These are phyloP conservation scores for Ligustrum vulgare DNA, from an alignment of 257 asterid genomes.

Conservation along the genomic window DNA sequence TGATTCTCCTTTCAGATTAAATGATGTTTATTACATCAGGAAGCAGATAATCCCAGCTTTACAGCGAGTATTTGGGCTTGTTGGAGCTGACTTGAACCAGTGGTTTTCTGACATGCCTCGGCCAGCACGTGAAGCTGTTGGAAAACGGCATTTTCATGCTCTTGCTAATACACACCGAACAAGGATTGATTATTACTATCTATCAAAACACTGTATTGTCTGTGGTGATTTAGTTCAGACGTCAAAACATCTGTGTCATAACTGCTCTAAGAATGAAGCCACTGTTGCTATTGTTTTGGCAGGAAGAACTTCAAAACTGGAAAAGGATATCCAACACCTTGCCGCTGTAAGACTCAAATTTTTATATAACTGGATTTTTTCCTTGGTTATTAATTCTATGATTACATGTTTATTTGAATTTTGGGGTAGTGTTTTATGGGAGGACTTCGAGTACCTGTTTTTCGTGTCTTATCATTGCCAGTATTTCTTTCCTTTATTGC, in stretches of 20 bases:
- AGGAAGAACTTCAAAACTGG: conserved; percentile 77
- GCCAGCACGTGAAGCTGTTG: conserved; percentile 61
- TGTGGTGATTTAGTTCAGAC: conserved; percentile 82
- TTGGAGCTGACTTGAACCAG: conserved; percentile 80
- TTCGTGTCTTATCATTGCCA: background rate
- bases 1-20: conserved; percentile 80
- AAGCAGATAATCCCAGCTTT: conserved; percentile 93
- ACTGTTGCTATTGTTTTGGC: conserved; percentile 61
- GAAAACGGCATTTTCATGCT: conserved; percentile 45
- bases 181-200: conserved; percentile 79
- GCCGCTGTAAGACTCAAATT: conserved; percentile 56
- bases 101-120: conserved; percentile 91
- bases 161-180: conserved; percentile 52
- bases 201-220: conserved; percentile 71
- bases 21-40: conserved; percentile 75
- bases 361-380: background rate
- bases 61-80: conserved; percentile 89
- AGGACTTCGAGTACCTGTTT: background rate
- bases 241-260: conserved; percentile 54
- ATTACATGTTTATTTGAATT: background rate
- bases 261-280: conserved; percentile 66
- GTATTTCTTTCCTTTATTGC: too few species aligned
- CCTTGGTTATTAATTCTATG: background rate
- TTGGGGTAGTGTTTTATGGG: background rate
- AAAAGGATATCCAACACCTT: conserved; percentile 78